A percentile compares a stretch with the other conserved stretches of the same genome.
Conservation (phyloP, 1,139 yeast species). For the Taphrina confusa region DNA sequence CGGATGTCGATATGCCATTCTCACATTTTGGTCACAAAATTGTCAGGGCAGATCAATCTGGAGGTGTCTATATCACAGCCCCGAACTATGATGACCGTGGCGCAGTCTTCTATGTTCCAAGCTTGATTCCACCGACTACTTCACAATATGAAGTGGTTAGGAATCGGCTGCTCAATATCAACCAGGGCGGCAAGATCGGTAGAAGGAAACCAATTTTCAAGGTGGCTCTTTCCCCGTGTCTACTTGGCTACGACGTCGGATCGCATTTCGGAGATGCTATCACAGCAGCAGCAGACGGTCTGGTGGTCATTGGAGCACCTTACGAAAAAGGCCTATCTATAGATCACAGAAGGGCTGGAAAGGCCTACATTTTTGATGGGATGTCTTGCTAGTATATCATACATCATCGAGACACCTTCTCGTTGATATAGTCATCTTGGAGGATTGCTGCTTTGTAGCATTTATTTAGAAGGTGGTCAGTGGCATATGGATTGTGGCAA, state of each 20-base stretch:
- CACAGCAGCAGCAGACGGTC: not conserved
- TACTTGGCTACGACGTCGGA: slow-evolving; percentile 13
- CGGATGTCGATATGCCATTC: not conserved
- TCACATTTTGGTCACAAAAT: slow-evolving; percentile 14
- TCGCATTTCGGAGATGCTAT: slow-evolving; percentile 8
- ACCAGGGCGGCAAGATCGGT: not conserved
- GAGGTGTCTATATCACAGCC: slow-evolving; percentile 9
- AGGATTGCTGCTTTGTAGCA: too few species aligned
- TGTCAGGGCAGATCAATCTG: not conserved
- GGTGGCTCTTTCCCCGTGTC: slow-evolving; percentile 6
- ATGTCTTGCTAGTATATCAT: too few species aligned
- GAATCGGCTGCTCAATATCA: not conserved
- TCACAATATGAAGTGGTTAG: not conserved
- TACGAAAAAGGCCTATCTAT: slow-evolving; percentile 3
- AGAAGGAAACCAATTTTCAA: not conserved
- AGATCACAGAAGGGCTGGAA: slow-evolving; percentile 16
- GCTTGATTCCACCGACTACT: not conserved
- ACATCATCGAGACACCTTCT: too few species aligned
- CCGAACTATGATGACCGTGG: slow-evolving; percentile 21
- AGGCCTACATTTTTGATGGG: slow-evolving; percentile 7
- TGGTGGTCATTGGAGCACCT: slow-evolving; percentile 22
- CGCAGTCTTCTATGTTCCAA: slow-evolving; percentile 7
- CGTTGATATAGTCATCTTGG: too few species aligned
- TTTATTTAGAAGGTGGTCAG: too few species aligned
- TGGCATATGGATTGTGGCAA: too few species aligned